Evolutionary conservation across 352 stramenopile species (phyloP).

Genomic region (Pythium volutum): DNA sequence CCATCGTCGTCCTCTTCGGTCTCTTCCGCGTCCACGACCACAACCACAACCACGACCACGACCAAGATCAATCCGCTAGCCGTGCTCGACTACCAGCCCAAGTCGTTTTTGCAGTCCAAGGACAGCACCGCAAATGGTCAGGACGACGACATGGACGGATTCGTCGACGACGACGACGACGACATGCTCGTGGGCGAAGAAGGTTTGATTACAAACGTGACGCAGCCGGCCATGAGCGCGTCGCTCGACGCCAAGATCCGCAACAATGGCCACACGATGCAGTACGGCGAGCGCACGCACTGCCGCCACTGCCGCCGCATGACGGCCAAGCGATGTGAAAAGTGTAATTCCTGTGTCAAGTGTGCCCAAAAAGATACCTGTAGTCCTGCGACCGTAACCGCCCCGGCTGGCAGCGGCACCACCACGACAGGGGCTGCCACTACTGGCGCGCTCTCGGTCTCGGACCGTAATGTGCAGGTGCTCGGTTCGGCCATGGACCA

Average conservation of each 20-base stretch:
- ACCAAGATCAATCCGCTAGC: constrained; percentile 31
- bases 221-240: constrained; percentile 55
- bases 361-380: constrained; percentile 70
- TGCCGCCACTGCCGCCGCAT: constrained; percentile 72
- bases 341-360: constrained; percentile 68
- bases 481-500: constrained; percentile 82
- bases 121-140: constrained; percentile 16
- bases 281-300: constrained; percentile 60
- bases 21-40: constrained; percentile 1
- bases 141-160: constrained; percentile 62
- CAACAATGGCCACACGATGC: constrained; percentile 65
- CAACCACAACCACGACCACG: neutral
- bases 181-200: constrained; percentile 51
- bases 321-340: constrained; percentile 68
- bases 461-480: constrained; percentile 71
- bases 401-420: neutral
- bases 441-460: constrained; percentile 46
- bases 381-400: constrained; percentile 20
- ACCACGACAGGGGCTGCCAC: neutral
- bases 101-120: constrained; percentile 65
- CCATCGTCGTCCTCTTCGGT: neutral
- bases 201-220: constrained; percentile 75
- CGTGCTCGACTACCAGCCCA: constrained; percentile 72
- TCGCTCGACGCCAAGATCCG: constrained; percentile 74
- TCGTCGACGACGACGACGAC: constrained; percentile 66